Evolutionary conservation across 495 filamentous ascomycete species (phyloP).

Genomic region (Daldinia loculata): DNA sequence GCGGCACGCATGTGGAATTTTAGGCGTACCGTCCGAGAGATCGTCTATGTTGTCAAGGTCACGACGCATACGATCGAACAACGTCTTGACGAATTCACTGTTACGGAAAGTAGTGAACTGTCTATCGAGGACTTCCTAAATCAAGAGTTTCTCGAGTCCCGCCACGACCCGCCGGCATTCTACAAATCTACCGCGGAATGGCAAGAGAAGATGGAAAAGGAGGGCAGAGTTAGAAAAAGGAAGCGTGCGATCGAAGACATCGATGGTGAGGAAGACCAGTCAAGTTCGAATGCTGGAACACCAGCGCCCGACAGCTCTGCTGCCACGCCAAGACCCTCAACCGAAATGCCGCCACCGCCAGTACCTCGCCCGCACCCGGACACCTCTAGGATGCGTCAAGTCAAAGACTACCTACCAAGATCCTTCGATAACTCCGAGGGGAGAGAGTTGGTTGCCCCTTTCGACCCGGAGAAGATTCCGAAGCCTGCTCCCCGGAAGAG

Average conservation of each 20-base stretch:
- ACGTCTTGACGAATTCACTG: constrained; percentile 87
- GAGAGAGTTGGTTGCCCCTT: constrained; percentile 38
- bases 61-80: constrained; percentile 89
- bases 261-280: constrained; percentile 41
- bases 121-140: constrained; percentile 88
- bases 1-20: constrained; percentile 98
- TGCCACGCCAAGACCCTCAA: constrained; percentile 21
- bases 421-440: constrained; percentile 40
- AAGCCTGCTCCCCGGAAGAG: constrained; percentile 33
- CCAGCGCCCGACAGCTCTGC: constrained; percentile 19
- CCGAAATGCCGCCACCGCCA: constrained; percentile 41
- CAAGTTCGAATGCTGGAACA: constrained; percentile 17
- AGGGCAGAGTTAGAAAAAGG: constrained; percentile 52
- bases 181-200: constrained; percentile 66
- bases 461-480: constrained; percentile 40
- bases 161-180: constrained; percentile 83
- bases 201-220: constrained; percentile 59
- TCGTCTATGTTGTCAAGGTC: constrained; percentile 96
- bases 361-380: constrained; percentile 38
- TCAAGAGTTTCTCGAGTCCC: constrained; percentile 59
- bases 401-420: constrained; percentile 42
- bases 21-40: constrained; percentile 86
- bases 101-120: constrained; percentile 77
- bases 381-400: constrained; percentile 42
- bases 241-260: constrained; percentile 53